phyloP scores from a whole-genome alignment of 2,329 filamentous ascomycete genomes.

The Xylaria arbuscula region DNA sequence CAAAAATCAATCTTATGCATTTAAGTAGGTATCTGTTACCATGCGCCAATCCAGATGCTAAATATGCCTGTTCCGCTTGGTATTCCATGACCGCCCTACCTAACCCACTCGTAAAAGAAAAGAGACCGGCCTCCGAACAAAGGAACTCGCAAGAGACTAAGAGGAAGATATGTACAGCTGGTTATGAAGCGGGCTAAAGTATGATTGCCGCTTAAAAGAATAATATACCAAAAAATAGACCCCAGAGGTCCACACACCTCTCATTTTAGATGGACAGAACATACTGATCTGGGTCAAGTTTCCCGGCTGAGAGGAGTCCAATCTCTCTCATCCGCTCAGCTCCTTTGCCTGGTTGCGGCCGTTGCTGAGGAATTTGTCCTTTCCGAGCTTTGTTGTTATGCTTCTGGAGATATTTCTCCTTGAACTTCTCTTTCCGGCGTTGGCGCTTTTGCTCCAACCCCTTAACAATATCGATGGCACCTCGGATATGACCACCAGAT shows the following conservation, averaged over 20 bases:
- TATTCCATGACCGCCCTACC: slow-evolving; percentile 45
- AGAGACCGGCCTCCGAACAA: slow-evolving; percentile 33
- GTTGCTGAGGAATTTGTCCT: slow-evolving; percentile 67
- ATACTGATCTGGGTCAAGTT: slow-evolving; percentile 78
- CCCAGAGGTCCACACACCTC: neutral
- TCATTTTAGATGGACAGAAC: slow-evolving; percentile 75
- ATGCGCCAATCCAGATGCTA: slow-evolving; percentile 47
- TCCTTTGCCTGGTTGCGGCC: slow-evolving; percentile 83
- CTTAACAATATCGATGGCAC: slow-evolving; percentile 98
- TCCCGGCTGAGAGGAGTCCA: slow-evolving; percentile 87
- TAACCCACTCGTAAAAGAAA: slow-evolving; percentile 35
- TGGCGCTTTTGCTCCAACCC: slow-evolving; percentile 94
- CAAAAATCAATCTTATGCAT: slow-evolving; percentile 21
- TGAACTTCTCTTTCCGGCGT: slow-evolving; percentile 89
- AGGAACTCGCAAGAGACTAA: slow-evolving; percentile 38
- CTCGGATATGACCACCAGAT: slow-evolving; percentile 73
- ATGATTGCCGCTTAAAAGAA: slow-evolving; percentile 20
- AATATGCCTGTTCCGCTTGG: slow-evolving; percentile 44
- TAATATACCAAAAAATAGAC: slow-evolving; percentile 35
- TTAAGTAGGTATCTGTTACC: slow-evolving; percentile 26
- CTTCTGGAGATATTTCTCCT: slow-evolving; percentile 78
- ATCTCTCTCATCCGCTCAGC: slow-evolving; percentile 94
- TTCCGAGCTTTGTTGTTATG: slow-evolving; percentile 86
- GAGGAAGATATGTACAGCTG: slow-evolving; percentile 45
- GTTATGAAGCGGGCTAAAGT: slow-evolving; percentile 24